Base-by-base conservation (phyloP, 805 yeast species). In the Candida peoriensis region DNA sequence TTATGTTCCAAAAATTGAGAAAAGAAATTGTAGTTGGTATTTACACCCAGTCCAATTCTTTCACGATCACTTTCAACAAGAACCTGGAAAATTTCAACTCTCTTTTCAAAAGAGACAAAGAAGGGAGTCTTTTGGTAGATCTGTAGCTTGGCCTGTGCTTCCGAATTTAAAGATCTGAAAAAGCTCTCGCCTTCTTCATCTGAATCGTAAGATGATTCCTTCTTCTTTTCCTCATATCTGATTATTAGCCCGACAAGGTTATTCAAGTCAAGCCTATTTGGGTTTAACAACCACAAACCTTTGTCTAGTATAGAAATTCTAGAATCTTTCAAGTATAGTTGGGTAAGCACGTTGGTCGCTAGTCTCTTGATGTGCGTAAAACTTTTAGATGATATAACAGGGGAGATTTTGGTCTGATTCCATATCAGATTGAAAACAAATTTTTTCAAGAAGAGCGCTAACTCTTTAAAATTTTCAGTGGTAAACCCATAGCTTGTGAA, bases 71-170 rank as follows among this genome's bases (percentile, higher is more conserved):
- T 42, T 4, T 66, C 70, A 24, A 85, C 72, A 36, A 86, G 64
- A 9, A 64, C 55, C 41, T 82, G 84, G 52, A 90, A 85, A 1
- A 85, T 64, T 32, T 69, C 71, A 1, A 86, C 96, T 31, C 98
- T 66, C 22, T 74, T 71, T 17, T 71, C 69, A 55, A 90, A 90
- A 0, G 85, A 76, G 6, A 90, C 66, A 61, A 88, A 81, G 52
- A 84, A 90, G 3, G 97, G 96, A 3, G 80, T 62, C 33, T 74
- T 70, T 1, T 72, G 64, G 30, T 85, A 65, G 0, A 89, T 61
- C 29, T 72, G 75, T 16, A 73, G 43, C 40, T 64, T 72, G 2
- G 51, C 48, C 15, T 47, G 50, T 2, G 28, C 15, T 5, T 47
- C 50, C 16, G 24, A 24, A 13, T 29, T 20, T 12, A 16, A 6